Conservation (phyloP, 176 grass and related monocot genomes). For the Poa annua region DNA sequence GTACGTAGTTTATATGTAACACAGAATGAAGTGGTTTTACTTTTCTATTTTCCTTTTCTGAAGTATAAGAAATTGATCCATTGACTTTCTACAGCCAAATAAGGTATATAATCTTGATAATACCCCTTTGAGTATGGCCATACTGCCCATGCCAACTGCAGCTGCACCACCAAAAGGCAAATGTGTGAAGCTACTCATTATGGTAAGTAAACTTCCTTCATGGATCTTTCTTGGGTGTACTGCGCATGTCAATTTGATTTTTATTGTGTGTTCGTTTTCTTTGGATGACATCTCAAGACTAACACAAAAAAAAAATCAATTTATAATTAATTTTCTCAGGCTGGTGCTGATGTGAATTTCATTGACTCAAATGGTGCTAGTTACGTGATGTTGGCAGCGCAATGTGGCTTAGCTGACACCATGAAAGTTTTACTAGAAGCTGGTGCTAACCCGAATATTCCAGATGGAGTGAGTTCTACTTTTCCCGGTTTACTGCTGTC, state of each 20-base stretch:
- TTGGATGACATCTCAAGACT: slow-evolving; percentile 4
- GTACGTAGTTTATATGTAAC: not conserved
- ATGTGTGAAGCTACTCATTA: not conserved
- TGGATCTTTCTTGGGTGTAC: not conserved
- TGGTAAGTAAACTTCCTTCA: not conserved
- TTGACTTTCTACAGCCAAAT: slow-evolving; percentile 26
- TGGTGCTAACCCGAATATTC: slow-evolving; percentile 13
- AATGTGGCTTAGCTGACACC: not conserved
- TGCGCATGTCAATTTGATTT: not conserved
- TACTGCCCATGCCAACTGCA: not conserved
- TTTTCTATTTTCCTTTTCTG: not conserved
- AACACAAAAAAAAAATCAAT: not conserved
- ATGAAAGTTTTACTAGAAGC: not conserved
- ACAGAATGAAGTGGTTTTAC: not conserved
- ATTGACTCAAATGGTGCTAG: not conserved
- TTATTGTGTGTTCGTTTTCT: not conserved
- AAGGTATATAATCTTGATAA: not conserved
- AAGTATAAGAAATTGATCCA: not conserved
- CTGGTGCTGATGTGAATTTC: slow-evolving; percentile 8
- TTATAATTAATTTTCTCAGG: slow-evolving; percentile 9
- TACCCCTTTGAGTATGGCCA: not conserved
- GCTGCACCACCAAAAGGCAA: not conserved
- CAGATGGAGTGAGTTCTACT: not conserved
- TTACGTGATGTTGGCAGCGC: not conserved
- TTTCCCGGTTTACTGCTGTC: not conserved